These are phyloP conservation scores for Carpinus viminea DNA, from an alignment of 306 rosid genomes.

Conservation along the genomic window DNA sequence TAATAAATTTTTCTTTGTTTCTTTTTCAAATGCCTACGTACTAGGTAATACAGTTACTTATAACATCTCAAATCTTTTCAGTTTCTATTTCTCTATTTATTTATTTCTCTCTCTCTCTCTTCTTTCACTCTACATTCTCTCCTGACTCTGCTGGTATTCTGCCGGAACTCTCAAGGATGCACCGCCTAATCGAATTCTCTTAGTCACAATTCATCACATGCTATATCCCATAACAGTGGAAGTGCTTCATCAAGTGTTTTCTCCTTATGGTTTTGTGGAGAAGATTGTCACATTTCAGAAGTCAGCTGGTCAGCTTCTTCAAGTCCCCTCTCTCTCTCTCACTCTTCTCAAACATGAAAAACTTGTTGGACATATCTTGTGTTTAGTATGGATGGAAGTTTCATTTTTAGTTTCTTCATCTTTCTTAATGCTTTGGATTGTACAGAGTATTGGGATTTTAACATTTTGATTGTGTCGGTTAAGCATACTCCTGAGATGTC, in stretches of 20 bases:
- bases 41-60: background rate
- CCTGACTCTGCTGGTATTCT: slow-evolving; percentile 60
- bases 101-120: slow-evolving; percentile 61
- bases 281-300: slow-evolving; percentile 99
- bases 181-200: slow-evolving; percentile 98
- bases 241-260: slow-evolving; percentile 98
- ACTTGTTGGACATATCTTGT: slow-evolving; percentile 12
- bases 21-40: background rate
- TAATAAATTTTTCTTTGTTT: background rate
- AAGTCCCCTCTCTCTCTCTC: slow-evolving; percentile 63
- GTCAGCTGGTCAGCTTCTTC: slow-evolving; percentile 99
- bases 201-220: slow-evolving; percentile 98
- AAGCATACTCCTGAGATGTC: slow-evolving; percentile 15
- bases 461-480: background rate
- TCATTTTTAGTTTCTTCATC: slow-evolving; percentile 1
- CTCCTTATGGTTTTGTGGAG: slow-evolving; percentile 98
- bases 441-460: background rate
- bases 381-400: slow-evolving; percentile 10
- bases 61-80: slow-evolving; percentile 34
- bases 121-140: slow-evolving; percentile 52
- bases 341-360: slow-evolving; percentile 39
- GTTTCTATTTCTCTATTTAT: slow-evolving; percentile 62
- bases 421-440: background rate
- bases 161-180: slow-evolving; percentile 67
- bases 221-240: slow-evolving; percentile 99